Base-by-base conservation (phyloP, 2,329 filamentous ascomycete genomes). In the Talaromyces sp. region DNA sequence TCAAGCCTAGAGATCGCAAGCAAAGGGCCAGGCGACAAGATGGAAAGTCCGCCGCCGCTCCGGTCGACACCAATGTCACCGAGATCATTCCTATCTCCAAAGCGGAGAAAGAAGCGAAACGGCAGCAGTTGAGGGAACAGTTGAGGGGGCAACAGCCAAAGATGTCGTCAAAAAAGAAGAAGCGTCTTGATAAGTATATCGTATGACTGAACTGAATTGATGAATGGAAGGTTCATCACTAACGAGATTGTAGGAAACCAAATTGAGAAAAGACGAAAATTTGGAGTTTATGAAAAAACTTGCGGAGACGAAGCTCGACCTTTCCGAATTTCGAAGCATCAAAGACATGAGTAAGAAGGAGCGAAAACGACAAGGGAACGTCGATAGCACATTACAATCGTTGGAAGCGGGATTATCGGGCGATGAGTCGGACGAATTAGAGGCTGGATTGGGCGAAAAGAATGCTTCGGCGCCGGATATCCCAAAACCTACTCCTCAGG, bases 261-360 rank as follows among this genome's bases (percentile, higher is more conserved):
- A 99, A 83, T 82, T 99, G 54, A 91, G 89, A 77, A 97, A 96
- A 77, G 95, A 99, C 74, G 94, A 98, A 77, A 96, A 92, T 72
- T 84, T 91, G 33, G 90, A 88, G 64, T 82, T 99, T 35, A 84
- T 98, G 71, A 90, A 91, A 74, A 93, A 95, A 75, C 84, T 99
- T 31, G 91, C 91, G 19, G 84, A 87, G 67, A 85, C 87, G 63
- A 93, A 90, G 73, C 86, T 95, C 69, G 93, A 98, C 74, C 96
- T 92, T 1, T 91, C 86, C 67, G 81, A 92, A 22, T 89, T 96
- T 67, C 84, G 88, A 65, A 97, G 92, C 75, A 91, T 90, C 61
- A 91, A 87, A 69, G 87, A 87, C 65, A 79, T 98, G 9, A 62
- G 64, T 16, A 66, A 66, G 39, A 66, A 59, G 43, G 93, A 93